Base-by-base conservation (phyloP, 2,329 filamentous ascomycete genomes). In the Trichoderma aggressivum region DNA sequence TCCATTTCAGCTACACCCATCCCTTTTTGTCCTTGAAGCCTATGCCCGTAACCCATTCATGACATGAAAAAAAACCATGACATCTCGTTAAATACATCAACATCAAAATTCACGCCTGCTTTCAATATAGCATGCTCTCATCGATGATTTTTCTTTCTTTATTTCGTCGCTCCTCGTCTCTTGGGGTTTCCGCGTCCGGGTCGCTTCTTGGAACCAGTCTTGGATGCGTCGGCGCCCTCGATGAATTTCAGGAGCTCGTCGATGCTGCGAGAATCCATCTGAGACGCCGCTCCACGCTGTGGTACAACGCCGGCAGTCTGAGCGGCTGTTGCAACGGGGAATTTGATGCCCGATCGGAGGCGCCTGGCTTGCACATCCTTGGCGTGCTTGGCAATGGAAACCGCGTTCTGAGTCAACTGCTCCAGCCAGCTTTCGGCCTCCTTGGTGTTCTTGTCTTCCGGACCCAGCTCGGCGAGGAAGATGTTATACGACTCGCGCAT, bases 401-500 rank as follows among this genome's bases (percentile, higher is more conserved):
- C 96, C 58, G 96, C 96, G 77, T 97, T 98, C 81, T 97, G 93
- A 0, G 95, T 98, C 72, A 99, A 88, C 82, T 97, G 94, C 82
- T 97, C 94, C 28, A 98, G 89, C 96, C 96, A 99, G 78, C 89
- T 93, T 84, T 97, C 94, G 3, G 96, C 95, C 81, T 99, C 96
- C 85, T 97, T 98, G 74, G 96, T 99, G 85, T 99, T 98, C 82
- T 94, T 94, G 81, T 98, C 94, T 50, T 97, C 91, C 2, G 94
- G 85, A 32, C 96, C 96, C 6, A 99, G 90, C 78, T 96, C 90
- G 71, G 86, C 85, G 74, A 94, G 89, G 90, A 99, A 99, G 80
- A 98, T 97, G 82, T 92, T 97, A 85, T 94, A 98, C 59, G 94
- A 96, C 81, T 98, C 94, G 72, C 94, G 92, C 96, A 99, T 99